These are phyloP conservation scores for Nidularia sp. DNA, from an alignment of 768 basidiomycete species.

Conservation along the genomic window DNA sequence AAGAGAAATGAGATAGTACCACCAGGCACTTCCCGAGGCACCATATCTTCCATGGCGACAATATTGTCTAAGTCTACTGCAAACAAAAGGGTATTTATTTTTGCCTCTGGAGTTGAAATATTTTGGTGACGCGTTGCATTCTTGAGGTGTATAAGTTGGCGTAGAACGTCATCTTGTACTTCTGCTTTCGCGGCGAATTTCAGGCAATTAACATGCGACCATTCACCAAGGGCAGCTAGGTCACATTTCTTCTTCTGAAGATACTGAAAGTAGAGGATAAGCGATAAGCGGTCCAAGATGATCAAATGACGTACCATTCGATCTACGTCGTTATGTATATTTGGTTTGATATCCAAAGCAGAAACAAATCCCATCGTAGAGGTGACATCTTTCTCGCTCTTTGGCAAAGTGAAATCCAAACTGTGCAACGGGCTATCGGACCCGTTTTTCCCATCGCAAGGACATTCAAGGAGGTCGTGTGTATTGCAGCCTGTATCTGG, in stretches of 20 bases:
- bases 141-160: conserved; percentile 30
- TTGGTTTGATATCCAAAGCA: conserved; percentile 58
- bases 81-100: not conserved
- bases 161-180: conserved; percentile 66
- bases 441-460: conserved; percentile 39
- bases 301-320: conserved; percentile 37
- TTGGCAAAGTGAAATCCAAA: conserved; percentile 2
- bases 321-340: conserved; percentile 41
- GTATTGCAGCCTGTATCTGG: conserved; percentile 80
- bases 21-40: conserved; percentile 42
- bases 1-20: conserved; percentile 79
- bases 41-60: conserved; percentile 9
- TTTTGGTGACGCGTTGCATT: not conserved
- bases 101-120: conserved; percentile 13
- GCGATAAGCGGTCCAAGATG: not conserved
- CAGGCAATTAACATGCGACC: conserved; percentile 83
- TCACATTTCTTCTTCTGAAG: conserved; percentile 62
- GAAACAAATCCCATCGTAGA: conserved; percentile 50
- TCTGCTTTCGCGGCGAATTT: conserved; percentile 34
- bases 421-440: not conserved
- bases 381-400: conserved; percentile 39
- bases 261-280: conserved; percentile 52
- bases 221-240: conserved; percentile 72
- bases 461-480: conserved; percentile 86
- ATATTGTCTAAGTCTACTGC: conserved; percentile 45